Evolutionary conservation across 495 filamentous ascomycete species (phyloP).

Genomic region (Penicillium lagena): DNA sequence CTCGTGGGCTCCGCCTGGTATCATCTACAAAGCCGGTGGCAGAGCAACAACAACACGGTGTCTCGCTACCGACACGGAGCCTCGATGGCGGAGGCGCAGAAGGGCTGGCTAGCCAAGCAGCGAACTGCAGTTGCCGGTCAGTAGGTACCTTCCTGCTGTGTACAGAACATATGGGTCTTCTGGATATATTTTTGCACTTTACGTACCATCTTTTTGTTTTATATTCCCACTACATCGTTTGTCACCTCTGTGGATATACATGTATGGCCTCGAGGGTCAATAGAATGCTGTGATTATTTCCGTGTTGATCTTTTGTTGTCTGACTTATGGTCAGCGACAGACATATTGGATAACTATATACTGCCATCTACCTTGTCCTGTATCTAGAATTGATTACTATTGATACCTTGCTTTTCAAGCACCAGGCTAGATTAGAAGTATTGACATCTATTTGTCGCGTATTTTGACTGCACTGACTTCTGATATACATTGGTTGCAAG

Average conservation of each 20-base stretch:
- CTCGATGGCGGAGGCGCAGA: slow-evolving; percentile 65
- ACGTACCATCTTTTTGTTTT: background rate
- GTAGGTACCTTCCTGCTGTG: slow-evolving; percentile 6
- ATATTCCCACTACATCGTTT: background rate
- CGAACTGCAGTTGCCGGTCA: slow-evolving; percentile 58
- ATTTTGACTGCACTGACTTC: background rate
- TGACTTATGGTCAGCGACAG: too few species aligned
- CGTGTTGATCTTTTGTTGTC: too few species aligned
- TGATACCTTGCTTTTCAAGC: too few species aligned
- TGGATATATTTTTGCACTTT: background rate
- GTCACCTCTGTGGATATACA: background rate
- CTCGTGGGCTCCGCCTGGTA: slow-evolving; percentile 92
- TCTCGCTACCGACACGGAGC: slow-evolving; percentile 41
- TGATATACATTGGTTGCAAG: background rate
- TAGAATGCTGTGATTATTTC: too few species aligned
- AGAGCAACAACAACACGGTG: slow-evolving; percentile 77
- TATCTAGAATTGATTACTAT: too few species aligned
- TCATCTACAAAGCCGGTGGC: slow-evolving; percentile 73
- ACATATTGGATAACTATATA: too few species aligned
- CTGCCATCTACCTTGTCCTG: too few species aligned
- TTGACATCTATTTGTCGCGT: too few species aligned
- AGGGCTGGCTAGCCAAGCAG: slow-evolving; percentile 87
- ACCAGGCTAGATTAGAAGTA: too few species aligned
- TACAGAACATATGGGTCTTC: too few species aligned
- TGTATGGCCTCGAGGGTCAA: too few species aligned